phyloP scores from a whole-genome alignment of 495 filamentous ascomycete genomes.

The Evernia prunastri region DNA sequence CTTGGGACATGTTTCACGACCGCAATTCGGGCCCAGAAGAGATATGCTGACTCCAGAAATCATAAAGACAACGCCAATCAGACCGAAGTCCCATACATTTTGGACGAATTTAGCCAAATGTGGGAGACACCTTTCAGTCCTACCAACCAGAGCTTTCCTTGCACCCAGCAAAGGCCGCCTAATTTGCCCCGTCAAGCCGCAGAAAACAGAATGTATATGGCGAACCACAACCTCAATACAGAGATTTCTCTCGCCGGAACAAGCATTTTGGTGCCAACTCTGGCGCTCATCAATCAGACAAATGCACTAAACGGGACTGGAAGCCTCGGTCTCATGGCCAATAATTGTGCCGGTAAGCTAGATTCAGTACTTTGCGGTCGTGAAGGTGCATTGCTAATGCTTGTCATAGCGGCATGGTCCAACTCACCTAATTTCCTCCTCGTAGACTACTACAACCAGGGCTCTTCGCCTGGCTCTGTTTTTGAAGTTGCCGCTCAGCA shows the following conservation, averaged over 20 bases:
- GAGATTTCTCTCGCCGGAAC: constrained; percentile 56
- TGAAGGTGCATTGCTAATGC: constrained; percentile 20
- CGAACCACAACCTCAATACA: constrained; percentile 87
- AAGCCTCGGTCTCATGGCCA: constrained; percentile 63
- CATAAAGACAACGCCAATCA: constrained; percentile 83
- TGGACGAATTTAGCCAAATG: constrained; percentile 60
- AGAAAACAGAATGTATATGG: constrained; percentile 67
- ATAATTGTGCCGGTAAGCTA: constrained; percentile 59
- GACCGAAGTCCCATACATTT: constrained; percentile 58
- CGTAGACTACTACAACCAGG: constrained; percentile 82
- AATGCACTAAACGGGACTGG: constrained; percentile 61
- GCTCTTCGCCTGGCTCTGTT: constrained; percentile 68
- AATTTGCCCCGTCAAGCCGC: constrained; percentile 47
- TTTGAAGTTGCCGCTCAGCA: constrained; percentile 81
- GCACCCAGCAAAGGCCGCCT: constrained; percentile 54
- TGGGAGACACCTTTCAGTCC: constrained; percentile 65
- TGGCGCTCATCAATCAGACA: constrained; percentile 55
- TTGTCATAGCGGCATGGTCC: constrained; percentile 48
- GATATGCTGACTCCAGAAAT: too few species aligned
- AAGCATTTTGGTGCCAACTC: constrained; percentile 69
- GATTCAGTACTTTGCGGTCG: constrained; percentile 6
- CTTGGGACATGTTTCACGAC: too few species aligned
- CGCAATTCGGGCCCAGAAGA: too few species aligned
- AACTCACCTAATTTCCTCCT: constrained; percentile 79
- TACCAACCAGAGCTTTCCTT: constrained; percentile 52